Evolutionary conservation across 208 protist genomes (phyloP), one percentile per base, ranked within the genome.

Genomic region (Acanthamoeba culbertsoni): DNA sequence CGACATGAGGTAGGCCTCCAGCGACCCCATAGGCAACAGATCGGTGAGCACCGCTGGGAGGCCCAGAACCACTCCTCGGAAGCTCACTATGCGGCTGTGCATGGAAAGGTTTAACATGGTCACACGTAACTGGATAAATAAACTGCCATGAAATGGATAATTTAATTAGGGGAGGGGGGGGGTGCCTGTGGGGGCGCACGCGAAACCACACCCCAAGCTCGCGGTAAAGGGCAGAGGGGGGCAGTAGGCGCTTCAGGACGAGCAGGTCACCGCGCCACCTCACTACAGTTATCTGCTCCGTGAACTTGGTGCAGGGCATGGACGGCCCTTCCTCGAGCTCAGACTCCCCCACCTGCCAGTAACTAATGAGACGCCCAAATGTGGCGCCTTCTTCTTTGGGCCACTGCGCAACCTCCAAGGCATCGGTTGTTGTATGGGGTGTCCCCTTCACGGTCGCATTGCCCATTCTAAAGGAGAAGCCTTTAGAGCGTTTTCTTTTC

Each of bases 151-250:
- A 26, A 10, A 8, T 33, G 5, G 10, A 33, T 68, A 33, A 20
- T 4, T 4, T 20, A 8, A 28, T 8, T 35, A 28, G 14, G 2
- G 0, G 59, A 10, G 59, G 23, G 3, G 8, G 59, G 28, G 59
- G 8, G n/a, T 55, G 37, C 73, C 3, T 84, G 73, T 84, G 73
- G 4, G 73, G 73, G 26, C 73, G 73, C 1, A 84, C 42, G n/a
- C 73, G 43, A 31, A 84, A 55, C 73, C 73, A 84, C 20, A 84
- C 73, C 5, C n/a, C 73, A 20, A 84, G 73, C 43, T 84, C 73
- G 12, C 28, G 42, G 31, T 31, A 18, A 28, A 84, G 73, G 0
- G 26, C 26, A 10, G 43, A 55, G 43, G 23, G 43, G 20, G 42
- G 26, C 2, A 7, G 40, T 26, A 20, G 37, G 10, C 73, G 73